Percentiles rank a stretch among this genome's conserved stretches.
These are phyloP conservation scores for Pseudevernia furfuracea DNA, from an alignment of 495 filamentous ascomycete species.

Conservation along the genomic window DNA sequence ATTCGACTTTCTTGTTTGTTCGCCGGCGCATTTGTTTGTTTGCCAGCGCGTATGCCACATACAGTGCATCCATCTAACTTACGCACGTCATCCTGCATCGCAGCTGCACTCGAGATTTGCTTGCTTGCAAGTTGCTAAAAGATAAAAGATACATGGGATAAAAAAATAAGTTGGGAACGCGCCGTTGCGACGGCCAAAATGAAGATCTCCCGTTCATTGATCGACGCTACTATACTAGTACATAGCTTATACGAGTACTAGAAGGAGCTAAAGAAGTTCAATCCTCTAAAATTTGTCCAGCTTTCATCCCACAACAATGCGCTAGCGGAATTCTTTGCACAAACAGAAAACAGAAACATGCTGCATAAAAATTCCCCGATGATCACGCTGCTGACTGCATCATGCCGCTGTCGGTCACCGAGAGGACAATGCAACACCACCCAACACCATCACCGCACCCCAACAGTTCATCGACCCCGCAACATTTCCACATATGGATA, in stretches of 20 bases:
- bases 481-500: constrained; percentile 81
- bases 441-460: neutral
- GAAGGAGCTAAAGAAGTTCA: too few species aligned
- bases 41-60: neutral
- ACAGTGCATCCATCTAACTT: neutral
- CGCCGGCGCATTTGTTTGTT: neutral
- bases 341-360: neutral
- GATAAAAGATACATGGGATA: too few species aligned
- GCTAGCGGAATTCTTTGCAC: too few species aligned
- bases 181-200: too few species aligned
- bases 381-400: neutral
- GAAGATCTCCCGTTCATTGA: too few species aligned
- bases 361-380: neutral
- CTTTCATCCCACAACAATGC: too few species aligned
- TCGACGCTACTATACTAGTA: too few species aligned
- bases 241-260: too few species aligned
- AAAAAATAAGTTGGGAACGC: too few species aligned
- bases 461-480: constrained; percentile 28
- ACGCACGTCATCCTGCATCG: neutral
- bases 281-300: too few species aligned
- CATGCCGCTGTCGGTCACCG: neutral
- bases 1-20: neutral
- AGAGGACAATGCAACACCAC: neutral
- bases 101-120: neutral
- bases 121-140: too few species aligned